Base-by-base conservation (phyloP, 768 basidiomycete species). In the Tulasnella sp. region DNA sequence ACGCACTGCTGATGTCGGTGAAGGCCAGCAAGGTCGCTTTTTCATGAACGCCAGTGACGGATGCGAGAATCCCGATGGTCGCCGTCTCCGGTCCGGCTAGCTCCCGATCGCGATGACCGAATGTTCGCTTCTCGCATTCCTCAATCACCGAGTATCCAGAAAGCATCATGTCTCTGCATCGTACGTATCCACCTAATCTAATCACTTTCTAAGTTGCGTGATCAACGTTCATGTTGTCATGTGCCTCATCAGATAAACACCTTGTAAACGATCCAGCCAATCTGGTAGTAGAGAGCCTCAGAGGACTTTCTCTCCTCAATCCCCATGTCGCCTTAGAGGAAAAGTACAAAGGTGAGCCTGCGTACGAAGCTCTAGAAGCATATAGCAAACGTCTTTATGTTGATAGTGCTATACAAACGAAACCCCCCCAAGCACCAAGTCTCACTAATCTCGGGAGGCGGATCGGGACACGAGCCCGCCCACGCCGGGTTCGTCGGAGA, bases 401-500 rank as follows among this genome's bases (percentile, higher is more conserved):
- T 39, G 35, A 37, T 40, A 71, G 70, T 71, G 7, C 35, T 71
- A n/a, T 71, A 37, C 59, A 71, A 64, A 19, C 34, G 70, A 26
- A 62, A 63, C 19, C 36, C 26, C n/a, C 26, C 47, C 6, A 2
- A 36, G 32, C 32, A 71, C 47, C 70, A 71, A 16, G 70, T 71
- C 9, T 62, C 70, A 12, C 47, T 71, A 2, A 71, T 71, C 22
- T 71, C 47, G 3, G 70, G 70, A 6, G 70, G 93, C 5, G 92
- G 93, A 37, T 87, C 89, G 32, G 92, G 95, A 5, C 95, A 97
- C 78, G 95, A 97, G 77, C 95, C 95, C 7, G 86, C 94, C 17
- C 94, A 95, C 80, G 87, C 92, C 5, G 91, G 87, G 1, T 95
- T 91, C 76, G 94, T 96, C n/a, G 94, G 93, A 89, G 74, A 75